Evolutionary conservation across 2,329 filamentous ascomycete species (phyloP).

Genomic region (Xylaria sp.): DNA sequence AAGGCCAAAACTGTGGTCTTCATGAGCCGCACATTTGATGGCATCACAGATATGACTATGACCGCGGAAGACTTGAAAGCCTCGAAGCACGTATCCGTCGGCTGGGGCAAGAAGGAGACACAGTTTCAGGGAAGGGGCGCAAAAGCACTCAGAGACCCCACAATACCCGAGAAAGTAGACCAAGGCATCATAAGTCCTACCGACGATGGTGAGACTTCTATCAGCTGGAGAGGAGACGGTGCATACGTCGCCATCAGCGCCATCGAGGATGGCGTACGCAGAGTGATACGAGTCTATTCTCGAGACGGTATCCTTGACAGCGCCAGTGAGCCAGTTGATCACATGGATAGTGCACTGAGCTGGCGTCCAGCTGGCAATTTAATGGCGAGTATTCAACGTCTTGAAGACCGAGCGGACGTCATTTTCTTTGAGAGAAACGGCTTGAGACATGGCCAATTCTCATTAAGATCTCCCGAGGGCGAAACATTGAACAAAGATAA

Average conservation of each 20-base stretch:
- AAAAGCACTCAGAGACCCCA: constrained; percentile 88
- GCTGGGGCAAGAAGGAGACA: constrained; percentile 98
- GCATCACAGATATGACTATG: constrained; percentile 79
- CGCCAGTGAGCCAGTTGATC: constrained; percentile 93
- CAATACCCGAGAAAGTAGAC: constrained; percentile 91
- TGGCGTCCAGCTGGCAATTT: constrained; percentile 94
- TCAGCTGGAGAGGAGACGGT: constrained; percentile 96
- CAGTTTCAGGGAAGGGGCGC: constrained; percentile 95
- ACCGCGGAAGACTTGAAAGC: constrained; percentile 80
- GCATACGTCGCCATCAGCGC: constrained; percentile 89
- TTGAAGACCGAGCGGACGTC: constrained; percentile 77
- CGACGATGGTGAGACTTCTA: constrained; percentile 77
- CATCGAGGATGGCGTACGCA: constrained; percentile 73
- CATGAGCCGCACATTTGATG: constrained; percentile 93
- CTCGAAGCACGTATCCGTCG: constrained; percentile 95
- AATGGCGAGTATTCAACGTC: constrained; percentile 84
- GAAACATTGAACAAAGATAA: constrained; percentile 63
- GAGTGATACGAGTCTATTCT: constrained; percentile 89
- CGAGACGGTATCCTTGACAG: constrained; percentile 91
- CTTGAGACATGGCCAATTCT: constrained; percentile 94
- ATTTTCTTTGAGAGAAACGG: constrained; percentile 98
- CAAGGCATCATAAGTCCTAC: constrained; percentile 77
- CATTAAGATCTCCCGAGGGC: constrained; percentile 74
- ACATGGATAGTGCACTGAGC: constrained; percentile 85
- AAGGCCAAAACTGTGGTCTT: constrained; percentile 82